Conservation (phyloP, 1,284 basidiomycete genomes). For the Melampsora abietis-canadensis region DNA sequence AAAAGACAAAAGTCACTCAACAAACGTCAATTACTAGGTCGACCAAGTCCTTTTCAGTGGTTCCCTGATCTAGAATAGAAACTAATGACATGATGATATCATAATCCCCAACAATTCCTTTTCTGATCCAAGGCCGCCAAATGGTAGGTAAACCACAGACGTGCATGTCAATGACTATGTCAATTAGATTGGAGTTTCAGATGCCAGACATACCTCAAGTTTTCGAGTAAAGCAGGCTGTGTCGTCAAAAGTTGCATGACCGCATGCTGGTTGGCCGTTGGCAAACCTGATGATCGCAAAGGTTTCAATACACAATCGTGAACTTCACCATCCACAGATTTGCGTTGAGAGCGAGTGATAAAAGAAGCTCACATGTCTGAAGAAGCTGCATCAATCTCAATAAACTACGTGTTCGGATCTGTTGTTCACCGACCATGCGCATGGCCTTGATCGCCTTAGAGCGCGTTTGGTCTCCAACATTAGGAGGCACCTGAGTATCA, state of each 20-base stretch:
- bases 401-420: conserved; percentile 46
- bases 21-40: conserved; percentile 85
- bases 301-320: background rate
- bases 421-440: conserved; percentile 46
- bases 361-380: conserved; percentile 48
- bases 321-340: background rate
- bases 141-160: background rate
- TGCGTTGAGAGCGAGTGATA: background rate
- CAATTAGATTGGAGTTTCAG: background rate
- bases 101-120: conserved; percentile 66
- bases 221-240: conserved; percentile 75
- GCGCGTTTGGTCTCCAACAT: background rate
- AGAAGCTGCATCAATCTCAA: conserved; percentile 50
- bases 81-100: conserved; percentile 81
- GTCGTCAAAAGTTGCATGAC: conserved; percentile 78
- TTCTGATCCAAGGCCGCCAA: conserved; percentile 34
- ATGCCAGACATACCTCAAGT: conserved; percentile 76
- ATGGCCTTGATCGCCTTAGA: conserved; percentile 45
- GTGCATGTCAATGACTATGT: no score
- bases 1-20: conserved; percentile 55
- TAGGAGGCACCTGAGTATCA: conserved; percentile 59
- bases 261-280: conserved; percentile 57
- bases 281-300: background rate
- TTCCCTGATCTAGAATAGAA: conserved; percentile 79
- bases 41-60: conserved; percentile 75